A percentile compares a stretch with the other conserved stretches of the same genome.
These are phyloP conservation scores for Sporothrix curviconia DNA, from an alignment of 2,329 filamentous ascomycete genomes.

Conservation along the genomic window DNA sequence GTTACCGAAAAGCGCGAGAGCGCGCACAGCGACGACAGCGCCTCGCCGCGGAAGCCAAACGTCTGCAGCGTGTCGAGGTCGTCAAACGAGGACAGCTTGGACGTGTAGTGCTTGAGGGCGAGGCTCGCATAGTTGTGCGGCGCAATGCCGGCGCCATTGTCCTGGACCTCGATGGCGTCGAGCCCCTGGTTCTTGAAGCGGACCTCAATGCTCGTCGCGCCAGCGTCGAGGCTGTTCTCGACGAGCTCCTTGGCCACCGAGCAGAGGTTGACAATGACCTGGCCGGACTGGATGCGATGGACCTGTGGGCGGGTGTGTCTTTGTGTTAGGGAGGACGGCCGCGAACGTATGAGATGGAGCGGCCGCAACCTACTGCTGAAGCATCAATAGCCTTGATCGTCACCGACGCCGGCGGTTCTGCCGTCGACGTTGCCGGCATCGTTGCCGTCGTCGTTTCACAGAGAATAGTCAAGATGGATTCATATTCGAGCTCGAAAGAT, in stretches of 20 bases:
- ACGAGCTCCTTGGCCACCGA: conserved; percentile 96
- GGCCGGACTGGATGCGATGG: conserved; percentile 96
- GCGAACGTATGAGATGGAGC: too few relatives aligned
- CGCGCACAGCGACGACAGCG: conserved; percentile 87
- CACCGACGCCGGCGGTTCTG: conserved; percentile 51
- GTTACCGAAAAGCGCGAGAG: conserved; percentile 75
- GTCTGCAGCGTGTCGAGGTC: conserved; percentile 81
- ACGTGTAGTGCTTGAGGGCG: conserved; percentile 93
- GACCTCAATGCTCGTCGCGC: conserved; percentile 83
- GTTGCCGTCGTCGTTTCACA: not conserved
- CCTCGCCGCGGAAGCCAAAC: conserved; percentile 95
- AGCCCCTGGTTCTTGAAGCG: conserved; percentile 95
- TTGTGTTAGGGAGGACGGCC: not conserved
- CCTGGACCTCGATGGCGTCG: conserved; percentile 91
- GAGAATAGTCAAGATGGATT: too few relatives aligned
- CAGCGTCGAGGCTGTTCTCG: conserved; percentile 91
- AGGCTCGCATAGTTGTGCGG: conserved; percentile 79
- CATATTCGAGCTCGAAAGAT: conserved; percentile 1
- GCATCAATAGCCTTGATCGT: conserved; percentile 93
- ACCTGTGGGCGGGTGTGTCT: conserved; percentile 45
- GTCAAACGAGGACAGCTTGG: conserved; percentile 82
- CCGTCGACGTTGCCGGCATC: conserved; percentile 29
- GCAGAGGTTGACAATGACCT: conserved; percentile 94
- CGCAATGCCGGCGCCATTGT: conserved; percentile 86
- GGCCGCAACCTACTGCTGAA: conserved; percentile 66